A percentile compares a stretch with the other conserved stretches of the same genome.
These are phyloP conservation scores for Paramecium pentaurelia DNA, from an alignment of 73 alveolate species.

Conservation along the genomic window DNA sequence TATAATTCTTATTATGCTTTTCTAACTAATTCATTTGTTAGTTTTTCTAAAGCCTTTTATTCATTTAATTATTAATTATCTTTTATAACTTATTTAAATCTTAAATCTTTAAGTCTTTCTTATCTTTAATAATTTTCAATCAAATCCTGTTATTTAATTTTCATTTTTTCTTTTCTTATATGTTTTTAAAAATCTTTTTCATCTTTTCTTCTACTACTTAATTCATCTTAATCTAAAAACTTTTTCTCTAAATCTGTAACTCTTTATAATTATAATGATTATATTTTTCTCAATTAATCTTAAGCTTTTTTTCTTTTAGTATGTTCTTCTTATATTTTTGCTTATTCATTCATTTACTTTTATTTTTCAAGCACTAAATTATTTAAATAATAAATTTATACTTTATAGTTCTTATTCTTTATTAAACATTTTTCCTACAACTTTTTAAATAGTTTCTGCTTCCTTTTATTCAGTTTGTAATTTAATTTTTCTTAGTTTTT, in stretches of 20 bases:
- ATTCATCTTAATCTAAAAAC: background rate
- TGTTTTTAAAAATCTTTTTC: background rate
- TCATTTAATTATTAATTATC: background rate
- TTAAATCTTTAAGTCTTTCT: slow-evolving; percentile 14
- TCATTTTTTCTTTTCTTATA: background rate
- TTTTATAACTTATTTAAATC: slow-evolving; percentile 11
- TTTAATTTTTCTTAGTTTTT: background rate
- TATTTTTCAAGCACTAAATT: background rate
- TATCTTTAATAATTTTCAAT: slow-evolving; percentile 22
- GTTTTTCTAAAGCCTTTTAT: background rate
- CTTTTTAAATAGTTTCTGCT: background rate
- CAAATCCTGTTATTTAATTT: background rate
- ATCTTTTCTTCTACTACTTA: background rate
- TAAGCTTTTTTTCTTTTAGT: background rate
- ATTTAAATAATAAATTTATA: background rate
- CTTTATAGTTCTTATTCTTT: background rate
- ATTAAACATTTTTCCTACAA: background rate
- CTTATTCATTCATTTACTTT: background rate
- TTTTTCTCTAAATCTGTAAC: background rate
- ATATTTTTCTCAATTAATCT: background rate
- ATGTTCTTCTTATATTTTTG: background rate
- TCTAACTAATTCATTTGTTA: background rate
- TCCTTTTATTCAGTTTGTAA: background rate
- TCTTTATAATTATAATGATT: background rate
- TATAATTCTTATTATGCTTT: slow-evolving; percentile 5